phyloP scores from a whole-genome alignment of 2,329 filamentous ascomycete genomes.

The Didymella glomerata region DNA sequence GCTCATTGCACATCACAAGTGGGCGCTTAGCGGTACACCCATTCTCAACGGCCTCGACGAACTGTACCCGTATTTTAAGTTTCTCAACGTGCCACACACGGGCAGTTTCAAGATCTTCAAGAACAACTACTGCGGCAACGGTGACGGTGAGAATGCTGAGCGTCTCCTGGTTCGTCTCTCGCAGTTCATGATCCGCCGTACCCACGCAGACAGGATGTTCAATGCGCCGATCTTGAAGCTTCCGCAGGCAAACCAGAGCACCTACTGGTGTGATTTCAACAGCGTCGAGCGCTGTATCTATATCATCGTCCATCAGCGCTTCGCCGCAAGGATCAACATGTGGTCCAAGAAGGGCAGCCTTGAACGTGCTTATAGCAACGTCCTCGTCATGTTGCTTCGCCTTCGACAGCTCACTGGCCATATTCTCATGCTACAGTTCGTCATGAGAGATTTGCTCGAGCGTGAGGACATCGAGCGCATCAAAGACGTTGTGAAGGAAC shows the following conservation, averaged over 20 bases:
- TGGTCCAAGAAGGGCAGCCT: constrained; percentile 26
- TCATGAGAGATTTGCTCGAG: constrained; percentile 57
- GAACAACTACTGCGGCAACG: constrained; percentile 53
- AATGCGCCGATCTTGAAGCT: constrained; percentile 63
- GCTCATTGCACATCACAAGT: constrained; percentile 51
- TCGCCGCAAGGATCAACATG: constrained; percentile 54
- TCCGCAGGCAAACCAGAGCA: constrained; percentile 58
- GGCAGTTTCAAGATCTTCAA: constrained; percentile 55
- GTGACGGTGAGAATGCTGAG: constrained; percentile 41
- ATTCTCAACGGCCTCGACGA: constrained; percentile 48
- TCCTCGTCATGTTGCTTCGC: constrained; percentile 55
- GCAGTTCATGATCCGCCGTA: constrained; percentile 64
- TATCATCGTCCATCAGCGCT: constrained; percentile 58
- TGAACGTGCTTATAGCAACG: constrained; percentile 11
- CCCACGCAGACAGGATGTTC: constrained; percentile 63
- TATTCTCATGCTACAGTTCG: constrained; percentile 57
- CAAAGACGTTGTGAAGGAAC: constrained; percentile 39
- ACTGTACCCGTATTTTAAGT: constrained; percentile 55
- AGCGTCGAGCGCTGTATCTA: constrained; percentile 63
- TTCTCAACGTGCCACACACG: constrained; percentile 53
- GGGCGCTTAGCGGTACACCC: constrained; percentile 57
- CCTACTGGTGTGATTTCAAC: constrained; percentile 60
- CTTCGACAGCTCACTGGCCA: constrained; percentile 63
- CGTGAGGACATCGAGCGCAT: constrained; percentile 57
- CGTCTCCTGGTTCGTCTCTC: constrained; percentile 51